phyloP scores from a whole-genome alignment of 495 filamentous ascomycete species.

The Terfezia claveryi region DNA sequence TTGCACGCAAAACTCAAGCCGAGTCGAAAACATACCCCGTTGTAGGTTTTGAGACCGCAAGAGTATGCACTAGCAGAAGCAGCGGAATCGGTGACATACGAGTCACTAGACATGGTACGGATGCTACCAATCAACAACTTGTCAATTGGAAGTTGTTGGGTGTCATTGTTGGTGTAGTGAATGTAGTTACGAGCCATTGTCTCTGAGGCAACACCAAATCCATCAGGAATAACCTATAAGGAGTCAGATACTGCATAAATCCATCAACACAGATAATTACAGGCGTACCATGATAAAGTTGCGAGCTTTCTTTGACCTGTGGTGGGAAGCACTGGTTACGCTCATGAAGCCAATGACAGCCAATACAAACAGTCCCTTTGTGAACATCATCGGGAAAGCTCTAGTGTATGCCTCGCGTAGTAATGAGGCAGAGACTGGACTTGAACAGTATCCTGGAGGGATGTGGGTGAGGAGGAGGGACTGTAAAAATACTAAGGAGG shows the following conservation, averaged over 20 bases:
- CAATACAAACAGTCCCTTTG: no score
- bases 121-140: constrained; percentile 19
- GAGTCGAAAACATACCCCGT: constrained; percentile 7
- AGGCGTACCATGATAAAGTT: constrained; percentile 19
- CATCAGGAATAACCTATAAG: constrained; percentile 15
- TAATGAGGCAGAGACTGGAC: no score
- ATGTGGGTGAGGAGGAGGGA: no score
- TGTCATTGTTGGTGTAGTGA: constrained; percentile 17
- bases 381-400: no score
- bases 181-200: constrained; percentile 18
- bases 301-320: constrained; percentile 3
- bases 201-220: constrained; percentile 19
- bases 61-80: constrained; percentile 20
- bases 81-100: constrained; percentile 21
- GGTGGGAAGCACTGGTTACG: no score
- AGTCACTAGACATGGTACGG: constrained; percentile 17
- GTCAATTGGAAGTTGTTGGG: constrained; percentile 16
- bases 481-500: no score
- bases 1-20: background rate
- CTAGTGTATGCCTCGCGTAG: no score
- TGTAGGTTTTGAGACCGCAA: constrained; percentile 20
- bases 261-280: background rate
- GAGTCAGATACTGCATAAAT: background rate
- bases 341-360: no score
- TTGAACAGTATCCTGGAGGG: no score